A percentile compares a stretch with the other conserved stretches of the same genome.
Evolutionary conservation across 106 monocot genomes (phyloP).

Genomic region (Allium cepa): DNA sequence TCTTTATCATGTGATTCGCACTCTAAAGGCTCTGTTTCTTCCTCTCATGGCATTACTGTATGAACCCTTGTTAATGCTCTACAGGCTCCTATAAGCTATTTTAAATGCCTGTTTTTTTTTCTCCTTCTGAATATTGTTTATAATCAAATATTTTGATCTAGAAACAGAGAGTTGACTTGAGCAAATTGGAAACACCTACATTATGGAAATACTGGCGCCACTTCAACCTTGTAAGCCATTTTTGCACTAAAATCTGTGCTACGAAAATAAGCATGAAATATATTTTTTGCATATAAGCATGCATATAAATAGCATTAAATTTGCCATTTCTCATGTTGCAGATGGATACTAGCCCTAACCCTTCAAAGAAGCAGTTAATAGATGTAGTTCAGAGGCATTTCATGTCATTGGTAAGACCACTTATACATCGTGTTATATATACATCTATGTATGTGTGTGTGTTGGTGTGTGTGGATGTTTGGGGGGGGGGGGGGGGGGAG

Average conservation of each 20-base stretch:
- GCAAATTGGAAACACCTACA: conserved; percentile 73
- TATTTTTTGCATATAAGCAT: too few species aligned
- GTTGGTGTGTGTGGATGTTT: too few species aligned
- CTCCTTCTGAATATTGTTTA: too few species aligned
- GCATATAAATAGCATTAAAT: too few species aligned
- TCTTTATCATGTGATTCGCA: conserved; percentile 50
- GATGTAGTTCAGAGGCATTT: conserved; percentile 81
- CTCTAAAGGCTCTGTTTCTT: conserved; percentile 39
- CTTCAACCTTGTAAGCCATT: conserved; percentile 64
- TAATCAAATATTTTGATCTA: not conserved
- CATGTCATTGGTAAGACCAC: conserved; percentile 49
- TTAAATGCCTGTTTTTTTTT: too few species aligned
- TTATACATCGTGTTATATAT: not conserved
- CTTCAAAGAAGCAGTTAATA: conserved; percentile 80
- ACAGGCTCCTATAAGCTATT: too few species aligned
- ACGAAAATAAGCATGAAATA: too few species aligned
- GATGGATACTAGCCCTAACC: conserved; percentile 53
- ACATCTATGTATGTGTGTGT: too few species aligned
- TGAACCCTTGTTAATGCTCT: not conserved
- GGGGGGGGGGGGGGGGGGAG: too few species aligned
- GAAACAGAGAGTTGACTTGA: conserved; percentile 64
- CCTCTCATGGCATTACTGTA: conserved; percentile 43
- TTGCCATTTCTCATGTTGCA: not conserved
- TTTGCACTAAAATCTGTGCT: too few species aligned
- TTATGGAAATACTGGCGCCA: conserved; percentile 73